Conservation (phyloP, 176 grass and related monocot species). For the Rhipidocladum racemiflorum region DNA sequence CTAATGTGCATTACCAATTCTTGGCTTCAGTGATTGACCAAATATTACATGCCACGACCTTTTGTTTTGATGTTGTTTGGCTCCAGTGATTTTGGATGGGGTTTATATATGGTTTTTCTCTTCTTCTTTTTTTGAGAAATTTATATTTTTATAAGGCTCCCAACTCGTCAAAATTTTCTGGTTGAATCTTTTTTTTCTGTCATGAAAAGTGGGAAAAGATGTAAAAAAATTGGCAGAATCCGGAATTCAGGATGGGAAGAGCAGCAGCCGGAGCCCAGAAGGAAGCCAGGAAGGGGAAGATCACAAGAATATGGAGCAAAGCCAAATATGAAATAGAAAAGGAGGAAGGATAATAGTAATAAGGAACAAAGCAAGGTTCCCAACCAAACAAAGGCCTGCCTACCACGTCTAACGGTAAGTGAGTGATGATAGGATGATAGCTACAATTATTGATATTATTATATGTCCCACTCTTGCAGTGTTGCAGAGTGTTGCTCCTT, state of each 20-base stretch:
- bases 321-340: background rate
- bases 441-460: background rate
- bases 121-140: background rate
- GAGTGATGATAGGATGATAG: background rate
- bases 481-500: background rate
- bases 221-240: background rate
- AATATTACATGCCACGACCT: too few species aligned
- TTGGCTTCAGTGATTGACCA: too few species aligned
- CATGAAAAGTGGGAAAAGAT: background rate
- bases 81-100: background rate
- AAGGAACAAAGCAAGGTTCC: conserved; percentile 18
- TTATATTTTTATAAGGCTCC: background rate
- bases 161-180: background rate
- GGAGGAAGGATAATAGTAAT: background rate
- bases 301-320: background rate
- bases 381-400: background rate
- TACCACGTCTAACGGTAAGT: background rate
- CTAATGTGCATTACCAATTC: background rate
- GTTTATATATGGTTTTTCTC: background rate
- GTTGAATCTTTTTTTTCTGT: background rate
- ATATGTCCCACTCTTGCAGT: background rate
- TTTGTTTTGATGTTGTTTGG: background rate
- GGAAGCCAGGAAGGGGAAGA: too few species aligned
- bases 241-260: background rate
- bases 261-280: background rate